These are phyloP conservation scores for Gossypium turneri DNA, from an alignment of 345 rosid species.

Conservation along the genomic window DNA sequence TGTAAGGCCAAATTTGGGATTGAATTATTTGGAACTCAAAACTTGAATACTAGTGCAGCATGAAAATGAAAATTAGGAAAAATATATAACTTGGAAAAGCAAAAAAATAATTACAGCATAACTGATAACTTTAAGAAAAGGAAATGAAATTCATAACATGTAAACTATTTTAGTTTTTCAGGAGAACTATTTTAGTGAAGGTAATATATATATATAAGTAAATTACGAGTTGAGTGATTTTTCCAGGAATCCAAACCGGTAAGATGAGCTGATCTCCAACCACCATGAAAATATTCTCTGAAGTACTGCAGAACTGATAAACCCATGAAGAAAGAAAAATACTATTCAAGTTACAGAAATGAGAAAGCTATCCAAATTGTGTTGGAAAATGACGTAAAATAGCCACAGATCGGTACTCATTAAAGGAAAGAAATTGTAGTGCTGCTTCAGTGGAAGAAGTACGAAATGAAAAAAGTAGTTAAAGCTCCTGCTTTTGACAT, in stretches of 20 bases:
- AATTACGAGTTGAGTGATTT: neutral
- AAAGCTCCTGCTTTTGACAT: neutral
- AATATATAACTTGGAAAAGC: neutral
- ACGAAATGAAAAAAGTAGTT: neutral
- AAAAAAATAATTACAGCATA: neutral
- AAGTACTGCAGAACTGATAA: constrained; percentile 57
- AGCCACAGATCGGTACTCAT: neutral
- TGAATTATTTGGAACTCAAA: no score
- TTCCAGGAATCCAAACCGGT: constrained; percentile 26
- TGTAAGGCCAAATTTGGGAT: no score
- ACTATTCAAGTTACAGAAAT: constrained; percentile 59
- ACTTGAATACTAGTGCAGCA: no score
- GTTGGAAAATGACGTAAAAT: constrained; percentile 28
- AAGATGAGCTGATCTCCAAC: constrained; percentile 29
- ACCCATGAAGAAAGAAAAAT: constrained; percentile 58
- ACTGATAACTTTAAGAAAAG: no score
- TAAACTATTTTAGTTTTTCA: no score
- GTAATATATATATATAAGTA: no score
- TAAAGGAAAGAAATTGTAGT: neutral
- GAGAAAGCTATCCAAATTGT: constrained; percentile 59
- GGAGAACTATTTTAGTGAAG: no score
- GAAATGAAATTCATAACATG: no score
- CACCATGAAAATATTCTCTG: constrained; percentile 42
- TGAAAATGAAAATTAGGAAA: no score
- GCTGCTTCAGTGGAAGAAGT: neutral